Conservation (phyloP, 225 moss, liverwort and hornwort species). For the Sphagnum tenellum region DNA sequence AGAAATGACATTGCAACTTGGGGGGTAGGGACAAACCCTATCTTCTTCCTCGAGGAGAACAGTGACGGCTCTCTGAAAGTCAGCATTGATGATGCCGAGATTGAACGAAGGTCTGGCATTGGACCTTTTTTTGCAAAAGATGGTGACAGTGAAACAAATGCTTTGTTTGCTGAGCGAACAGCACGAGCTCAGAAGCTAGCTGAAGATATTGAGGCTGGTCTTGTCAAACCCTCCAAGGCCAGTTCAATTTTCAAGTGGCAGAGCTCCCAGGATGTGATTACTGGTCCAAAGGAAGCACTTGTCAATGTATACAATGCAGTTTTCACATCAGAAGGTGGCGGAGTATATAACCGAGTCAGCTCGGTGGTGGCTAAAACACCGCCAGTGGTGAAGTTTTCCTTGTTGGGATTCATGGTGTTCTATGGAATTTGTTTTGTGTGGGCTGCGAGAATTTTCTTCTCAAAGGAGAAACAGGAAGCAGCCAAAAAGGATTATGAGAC, state of each 20-base stretch:
- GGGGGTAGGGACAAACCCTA: conserved; percentile 37
- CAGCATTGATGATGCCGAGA: conserved; percentile 29
- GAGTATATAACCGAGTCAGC: conserved; percentile 19
- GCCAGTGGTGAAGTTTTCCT: conserved; percentile 28
- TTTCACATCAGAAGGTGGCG: conserved; percentile 8
- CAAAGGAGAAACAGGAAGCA: conserved; percentile 39
- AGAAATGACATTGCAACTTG: conserved; percentile 26
- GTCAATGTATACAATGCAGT: too few relatives aligned
- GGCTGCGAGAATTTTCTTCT: conserved; percentile 48
- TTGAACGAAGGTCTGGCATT: conserved; percentile 24
- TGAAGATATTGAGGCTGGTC: conserved; percentile 23
- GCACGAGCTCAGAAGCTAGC: conserved; percentile 23
- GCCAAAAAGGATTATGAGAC: conserved; percentile 41
- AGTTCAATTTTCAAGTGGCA: conserved; percentile 30
- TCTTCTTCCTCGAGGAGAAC: conserved; percentile 31
- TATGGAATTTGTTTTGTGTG: conserved; percentile 40
- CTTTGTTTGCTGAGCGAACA: conserved; percentile 12
- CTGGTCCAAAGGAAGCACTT: too few relatives aligned
- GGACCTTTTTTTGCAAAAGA: conserved; percentile 10
- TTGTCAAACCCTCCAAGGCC: conserved; percentile 17
- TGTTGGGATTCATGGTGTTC: conserved; percentile 39
- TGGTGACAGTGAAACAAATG: conserved; percentile 11
- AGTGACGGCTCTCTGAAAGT: conserved; percentile 25
- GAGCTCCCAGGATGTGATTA: conserved; percentile 4
- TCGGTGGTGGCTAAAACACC: conserved; percentile 14